Evolutionary conservation across 164 flowering plant genomes (phyloP).

Genomic region (Chimonanthus salicifolius): DNA sequence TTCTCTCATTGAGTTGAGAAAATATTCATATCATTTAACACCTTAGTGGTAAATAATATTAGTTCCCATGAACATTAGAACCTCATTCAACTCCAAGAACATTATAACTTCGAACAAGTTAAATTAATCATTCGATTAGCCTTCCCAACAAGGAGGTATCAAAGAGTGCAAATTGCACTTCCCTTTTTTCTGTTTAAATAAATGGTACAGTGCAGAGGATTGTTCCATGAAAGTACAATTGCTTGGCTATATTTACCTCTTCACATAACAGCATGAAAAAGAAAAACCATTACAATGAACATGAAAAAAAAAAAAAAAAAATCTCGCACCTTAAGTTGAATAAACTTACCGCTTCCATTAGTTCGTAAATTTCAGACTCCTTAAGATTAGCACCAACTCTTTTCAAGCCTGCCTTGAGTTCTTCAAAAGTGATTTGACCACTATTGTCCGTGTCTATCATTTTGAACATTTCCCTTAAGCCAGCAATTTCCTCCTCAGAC

Average conservation of each 20-base stretch:
- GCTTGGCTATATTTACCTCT: not conserved
- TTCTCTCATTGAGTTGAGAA: too few species aligned
- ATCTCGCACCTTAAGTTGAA: not conserved
- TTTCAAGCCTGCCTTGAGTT: conserved; percentile 70
- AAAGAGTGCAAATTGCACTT: too few species aligned
- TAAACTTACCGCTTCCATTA: conserved; percentile 82
- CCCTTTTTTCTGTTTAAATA: too few species aligned
- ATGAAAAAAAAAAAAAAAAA: not conserved
- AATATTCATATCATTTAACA: too few species aligned
- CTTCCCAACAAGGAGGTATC: too few species aligned
- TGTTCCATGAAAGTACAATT: too few species aligned
- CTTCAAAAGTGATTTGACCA: conserved; percentile 86
- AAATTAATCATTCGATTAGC: too few species aligned
- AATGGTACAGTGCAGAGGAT: too few species aligned
- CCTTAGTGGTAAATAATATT: too few species aligned
- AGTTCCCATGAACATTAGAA: too few species aligned
- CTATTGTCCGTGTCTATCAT: conserved; percentile 83
- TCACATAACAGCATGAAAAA: not conserved
- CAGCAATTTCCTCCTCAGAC: conserved; percentile 90
- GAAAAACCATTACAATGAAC: not conserved
- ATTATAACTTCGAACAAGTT: too few species aligned
- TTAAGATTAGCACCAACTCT: conserved; percentile 74
- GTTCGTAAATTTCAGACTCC: conserved; percentile 63
- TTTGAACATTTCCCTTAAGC: conserved; percentile 84
- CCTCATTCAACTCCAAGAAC: too few species aligned